Evolutionary conservation across 257 asterid species (phyloP), one percentile per base, ranked within the genome.

Genomic region (Primulina huaijiensis): DNA sequence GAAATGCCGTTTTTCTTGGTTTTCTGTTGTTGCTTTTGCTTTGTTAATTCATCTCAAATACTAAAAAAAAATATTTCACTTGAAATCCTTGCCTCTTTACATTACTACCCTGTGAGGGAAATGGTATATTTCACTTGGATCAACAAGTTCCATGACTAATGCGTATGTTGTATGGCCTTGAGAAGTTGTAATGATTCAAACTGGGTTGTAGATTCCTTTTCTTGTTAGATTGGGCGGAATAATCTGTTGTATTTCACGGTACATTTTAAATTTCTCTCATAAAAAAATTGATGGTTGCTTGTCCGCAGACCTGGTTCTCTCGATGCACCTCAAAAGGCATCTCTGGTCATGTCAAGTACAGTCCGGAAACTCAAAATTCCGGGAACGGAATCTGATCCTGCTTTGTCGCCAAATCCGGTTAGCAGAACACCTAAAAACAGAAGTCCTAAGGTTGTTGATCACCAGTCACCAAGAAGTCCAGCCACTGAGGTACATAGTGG

Each of bases 381-480:
- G 27, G 74, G 75, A 21, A 68, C 75, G 21, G 84, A 19, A 68
- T 72, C 83, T 46, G 85, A 89, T 72, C 67, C 83, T 23, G 75
- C 74, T 70, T 65, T 87, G 23, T 81, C 92, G 57, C 92, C 95
- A 7, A 84, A 79, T 76, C 72, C 75, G 16, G 73, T 73, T 8
- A 81, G 77, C 82, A 82, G 76, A 73, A 84, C 84, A 50, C 83
- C 90, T 2, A 92, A 87, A 77, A 84, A 84, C 20, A 85, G 84
- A 80, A 88, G 89, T 79, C 89, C 95, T 1, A 89, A 83, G 72
- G 86, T 85, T 68, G 86, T 78, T 62, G 87, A 77, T 52, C 92
- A 85, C 11, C 81, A 82, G 20, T 50, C 57, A 50, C 57, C 57
- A 16, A 50, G 21, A 50, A 50, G 90, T 71, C 95, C 96, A 31